Conservation (phyloP, 805 yeast genomes). For the Nakazawaea laoshanensis region DNA sequence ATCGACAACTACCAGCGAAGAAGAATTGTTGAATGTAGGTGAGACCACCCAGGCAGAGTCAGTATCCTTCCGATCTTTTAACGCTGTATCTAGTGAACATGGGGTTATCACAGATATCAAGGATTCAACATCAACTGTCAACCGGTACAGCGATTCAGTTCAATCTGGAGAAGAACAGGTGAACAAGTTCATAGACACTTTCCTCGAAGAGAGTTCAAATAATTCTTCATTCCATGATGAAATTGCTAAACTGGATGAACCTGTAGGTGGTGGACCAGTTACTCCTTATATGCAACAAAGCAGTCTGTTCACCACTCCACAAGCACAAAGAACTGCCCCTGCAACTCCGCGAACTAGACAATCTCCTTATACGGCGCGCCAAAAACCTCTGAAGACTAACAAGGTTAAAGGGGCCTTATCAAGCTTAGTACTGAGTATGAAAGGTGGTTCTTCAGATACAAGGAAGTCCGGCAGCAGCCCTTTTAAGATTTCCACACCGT, state of each 20-base stretch:
- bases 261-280: slow-evolving; percentile 5
- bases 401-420: slow-evolving; percentile 53
- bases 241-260: not conserved
- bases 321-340: slow-evolving; percentile 12
- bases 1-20: no score
- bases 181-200: slow-evolving; percentile 8
- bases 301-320: slow-evolving; percentile 10
- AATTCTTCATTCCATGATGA: slow-evolving; percentile 2
- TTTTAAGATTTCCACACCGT: slow-evolving; percentile 79
- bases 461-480: slow-evolving; percentile 11
- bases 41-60: slow-evolving; percentile 2
- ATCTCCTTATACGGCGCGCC: slow-evolving; percentile 5
- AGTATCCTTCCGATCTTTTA: slow-evolving; percentile 2
- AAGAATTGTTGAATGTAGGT: slow-evolving; percentile 1
- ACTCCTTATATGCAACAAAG: slow-evolving; percentile 8
- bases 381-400: slow-evolving; percentile 14
- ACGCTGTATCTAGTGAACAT: slow-evolving; percentile 3
- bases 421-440: slow-evolving; percentile 27
- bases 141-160: slow-evolving; percentile 5
- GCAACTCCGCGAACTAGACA: not conserved
- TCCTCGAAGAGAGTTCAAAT: slow-evolving; percentile 9
- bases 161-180: slow-evolving; percentile 8
- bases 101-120: slow-evolving; percentile 20
- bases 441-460: slow-evolving; percentile 12
- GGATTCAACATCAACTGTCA: slow-evolving; percentile 31